These are phyloP conservation scores for Colletotrichum sp. DNA, from an alignment of 2,329 filamentous ascomycete species.

Conservation along the genomic window DNA sequence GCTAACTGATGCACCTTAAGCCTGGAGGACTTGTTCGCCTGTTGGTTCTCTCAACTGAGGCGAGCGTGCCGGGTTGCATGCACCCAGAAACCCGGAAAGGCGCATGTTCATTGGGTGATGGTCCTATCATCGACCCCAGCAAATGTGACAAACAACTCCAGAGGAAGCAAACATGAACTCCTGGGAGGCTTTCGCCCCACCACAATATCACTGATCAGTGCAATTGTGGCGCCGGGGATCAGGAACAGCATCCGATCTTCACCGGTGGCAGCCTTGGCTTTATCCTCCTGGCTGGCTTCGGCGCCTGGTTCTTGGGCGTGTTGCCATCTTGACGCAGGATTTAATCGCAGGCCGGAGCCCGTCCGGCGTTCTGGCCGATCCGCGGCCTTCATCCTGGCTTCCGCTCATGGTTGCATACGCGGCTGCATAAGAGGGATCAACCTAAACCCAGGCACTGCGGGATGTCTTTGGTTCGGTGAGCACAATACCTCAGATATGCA, in stretches of 20 bases:
- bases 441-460: background rate
- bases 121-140: background rate
- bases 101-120: background rate
- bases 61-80: background rate
- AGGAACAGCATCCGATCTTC: background rate
- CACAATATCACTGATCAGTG: background rate
- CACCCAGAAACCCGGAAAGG: background rate
- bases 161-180: slow-evolving; percentile 9
- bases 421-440: background rate
- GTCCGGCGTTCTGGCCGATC: background rate
- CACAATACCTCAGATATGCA: background rate
- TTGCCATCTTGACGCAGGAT: background rate
- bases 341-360: background rate
- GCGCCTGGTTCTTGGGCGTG: background rate
- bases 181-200: background rate
- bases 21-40: background rate
- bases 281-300: background rate
- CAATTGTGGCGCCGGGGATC: background rate
- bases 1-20: background rate
- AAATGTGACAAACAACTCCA: background rate
- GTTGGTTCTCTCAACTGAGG: background rate
- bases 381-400: background rate
- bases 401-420: background rate
- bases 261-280: background rate
- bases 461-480: background rate